Evolutionary conservation across 2,329 filamentous ascomycete species (phyloP).

Genomic region (Acrocalymma vagum): DNA sequence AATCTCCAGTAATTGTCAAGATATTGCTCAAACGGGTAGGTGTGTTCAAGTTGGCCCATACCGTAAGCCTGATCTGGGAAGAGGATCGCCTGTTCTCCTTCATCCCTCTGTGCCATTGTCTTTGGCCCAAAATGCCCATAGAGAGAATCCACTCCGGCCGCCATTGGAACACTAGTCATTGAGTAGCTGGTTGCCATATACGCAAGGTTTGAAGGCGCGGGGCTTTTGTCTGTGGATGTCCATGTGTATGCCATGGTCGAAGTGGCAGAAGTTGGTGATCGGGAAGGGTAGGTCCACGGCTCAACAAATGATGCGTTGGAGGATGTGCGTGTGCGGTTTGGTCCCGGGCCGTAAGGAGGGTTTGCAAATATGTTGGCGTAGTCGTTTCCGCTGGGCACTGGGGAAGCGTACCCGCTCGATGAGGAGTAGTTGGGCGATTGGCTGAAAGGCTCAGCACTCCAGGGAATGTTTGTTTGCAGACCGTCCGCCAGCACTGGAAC

Average conservation of each 20-base stretch:
- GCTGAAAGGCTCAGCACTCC: conserved; percentile 36
- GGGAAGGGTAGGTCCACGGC: conserved; percentile 39
- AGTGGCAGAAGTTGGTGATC: conserved; percentile 44
- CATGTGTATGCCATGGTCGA: conserved; percentile 44
- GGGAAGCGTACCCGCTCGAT: conserved; percentile 45
- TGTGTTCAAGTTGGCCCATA: conserved; percentile 45
- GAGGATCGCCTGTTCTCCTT: conserved; percentile 43
- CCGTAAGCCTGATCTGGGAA: conserved; percentile 47
- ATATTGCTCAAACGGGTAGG: conserved; percentile 48
- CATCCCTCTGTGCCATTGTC: conserved; percentile 45
- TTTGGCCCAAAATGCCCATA: conserved; percentile 39
- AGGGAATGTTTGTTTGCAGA: conserved; percentile 25
- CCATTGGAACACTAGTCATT: conserved; percentile 30
- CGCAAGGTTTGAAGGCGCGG: conserved; percentile 28
- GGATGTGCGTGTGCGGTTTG: conserved; percentile 43
- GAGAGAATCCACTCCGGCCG: conserved; percentile 29
- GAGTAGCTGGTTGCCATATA: conserved; percentile 35
- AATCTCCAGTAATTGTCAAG: conserved; percentile 55
- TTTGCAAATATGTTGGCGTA: conserved; percentile 39
- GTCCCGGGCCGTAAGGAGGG: conserved; percentile 30
- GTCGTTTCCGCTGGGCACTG: conserved; percentile 32
- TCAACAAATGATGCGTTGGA: conserved; percentile 48
- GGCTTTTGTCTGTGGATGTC: conserved; percentile 37
- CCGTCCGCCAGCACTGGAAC: conserved; percentile 28
- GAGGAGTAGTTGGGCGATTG: conserved; percentile 41